phyloP scores from a whole-genome alignment of 2,329 filamentous ascomycete species.

The Rutstroemia sp. region DNA sequence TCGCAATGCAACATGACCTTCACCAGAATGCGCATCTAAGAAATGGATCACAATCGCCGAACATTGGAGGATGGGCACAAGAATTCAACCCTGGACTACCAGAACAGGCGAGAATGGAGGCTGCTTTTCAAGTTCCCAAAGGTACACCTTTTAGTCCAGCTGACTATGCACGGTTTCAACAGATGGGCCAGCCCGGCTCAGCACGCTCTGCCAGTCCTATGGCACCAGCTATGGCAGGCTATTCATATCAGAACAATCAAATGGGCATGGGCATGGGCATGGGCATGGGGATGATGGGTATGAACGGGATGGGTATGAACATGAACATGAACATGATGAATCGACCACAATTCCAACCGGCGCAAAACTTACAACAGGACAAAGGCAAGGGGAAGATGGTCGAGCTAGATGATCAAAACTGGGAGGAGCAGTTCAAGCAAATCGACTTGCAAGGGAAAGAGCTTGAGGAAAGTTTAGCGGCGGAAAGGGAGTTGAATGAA shows the following conservation, averaged over 20 bases:
- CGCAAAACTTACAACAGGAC: slow-evolving; percentile 38
- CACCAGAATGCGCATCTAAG: slow-evolving; percentile 23
- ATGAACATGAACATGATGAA: slow-evolving; percentile 28
- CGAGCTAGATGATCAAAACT: slow-evolving; percentile 86
- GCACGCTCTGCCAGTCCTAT: slow-evolving; percentile 54
- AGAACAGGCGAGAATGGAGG: slow-evolving; percentile 60
- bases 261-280: slow-evolving; percentile 49
- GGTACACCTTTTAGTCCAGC: slow-evolving; percentile 65
- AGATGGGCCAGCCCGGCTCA: slow-evolving; percentile 50
- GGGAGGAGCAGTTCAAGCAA: slow-evolving; percentile 94
- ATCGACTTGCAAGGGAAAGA: slow-evolving; percentile 59
- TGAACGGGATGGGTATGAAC: neutral
- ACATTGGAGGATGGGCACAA: slow-evolving; percentile 48
- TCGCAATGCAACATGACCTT: slow-evolving; percentile 28
- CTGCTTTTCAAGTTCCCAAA: slow-evolving; percentile 54
- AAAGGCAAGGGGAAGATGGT: slow-evolving; percentile 91
- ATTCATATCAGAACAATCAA: slow-evolving; percentile 42
- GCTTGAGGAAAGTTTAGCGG: slow-evolving; percentile 33
- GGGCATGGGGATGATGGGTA: slow-evolving; percentile 39
- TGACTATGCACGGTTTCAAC: slow-evolving; percentile 83
- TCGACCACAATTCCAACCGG: slow-evolving; percentile 35
- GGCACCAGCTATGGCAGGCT: slow-evolving; percentile 35
- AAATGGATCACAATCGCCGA: slow-evolving; percentile 29
- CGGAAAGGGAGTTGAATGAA: slow-evolving; percentile 66
- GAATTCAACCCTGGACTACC: slow-evolving; percentile 53